Conservation (phyloP, 495 filamentous ascomycete genomes). For the Hypoxylon trugodes region DNA sequence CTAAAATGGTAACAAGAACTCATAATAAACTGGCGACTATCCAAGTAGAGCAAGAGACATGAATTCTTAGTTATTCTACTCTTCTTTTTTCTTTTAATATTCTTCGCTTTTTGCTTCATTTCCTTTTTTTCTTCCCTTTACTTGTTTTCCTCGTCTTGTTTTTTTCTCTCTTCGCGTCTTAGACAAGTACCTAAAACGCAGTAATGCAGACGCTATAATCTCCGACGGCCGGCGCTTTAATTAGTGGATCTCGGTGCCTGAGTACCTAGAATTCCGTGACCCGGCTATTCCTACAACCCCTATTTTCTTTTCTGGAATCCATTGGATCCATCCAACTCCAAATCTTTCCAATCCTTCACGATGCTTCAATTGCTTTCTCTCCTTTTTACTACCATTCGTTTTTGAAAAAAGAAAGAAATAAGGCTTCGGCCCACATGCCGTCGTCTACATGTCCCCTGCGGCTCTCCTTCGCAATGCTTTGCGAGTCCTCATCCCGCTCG, state of each 20-base stretch:
- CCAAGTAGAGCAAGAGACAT: too few species aligned
- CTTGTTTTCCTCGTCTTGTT: too few species aligned
- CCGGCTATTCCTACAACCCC: slow-evolving; percentile 16
- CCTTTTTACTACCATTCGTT: slow-evolving; percentile 24
- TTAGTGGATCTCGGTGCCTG: slow-evolving; percentile 20
- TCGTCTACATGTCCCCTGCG: slow-evolving; percentile 61
- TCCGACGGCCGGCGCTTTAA: background rate
- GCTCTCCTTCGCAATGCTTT: slow-evolving; percentile 67
- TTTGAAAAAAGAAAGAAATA: too few species aligned
- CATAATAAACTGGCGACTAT: too few species aligned
- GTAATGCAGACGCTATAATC: slow-evolving; percentile 2
- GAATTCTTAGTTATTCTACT: too few species aligned
- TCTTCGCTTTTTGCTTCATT: too few species aligned
- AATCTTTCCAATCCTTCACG: slow-evolving; percentile 1
- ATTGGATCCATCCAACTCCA: background rate
- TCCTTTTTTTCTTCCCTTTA: too few species aligned
- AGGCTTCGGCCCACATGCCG: slow-evolving; percentile 48
- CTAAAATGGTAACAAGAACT: too few species aligned
- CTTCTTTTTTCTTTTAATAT: too few species aligned
- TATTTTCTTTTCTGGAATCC: too few species aligned
- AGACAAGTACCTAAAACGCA: too few species aligned
- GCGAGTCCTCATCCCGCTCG: slow-evolving; percentile 72
- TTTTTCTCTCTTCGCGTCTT: too few species aligned
- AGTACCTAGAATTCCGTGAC: background rate
- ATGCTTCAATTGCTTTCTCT: slow-evolving; percentile 24